These are phyloP conservation scores for Nyssa sinensis DNA, from an alignment of 148 eudicot species.

Conservation along the genomic window DNA sequence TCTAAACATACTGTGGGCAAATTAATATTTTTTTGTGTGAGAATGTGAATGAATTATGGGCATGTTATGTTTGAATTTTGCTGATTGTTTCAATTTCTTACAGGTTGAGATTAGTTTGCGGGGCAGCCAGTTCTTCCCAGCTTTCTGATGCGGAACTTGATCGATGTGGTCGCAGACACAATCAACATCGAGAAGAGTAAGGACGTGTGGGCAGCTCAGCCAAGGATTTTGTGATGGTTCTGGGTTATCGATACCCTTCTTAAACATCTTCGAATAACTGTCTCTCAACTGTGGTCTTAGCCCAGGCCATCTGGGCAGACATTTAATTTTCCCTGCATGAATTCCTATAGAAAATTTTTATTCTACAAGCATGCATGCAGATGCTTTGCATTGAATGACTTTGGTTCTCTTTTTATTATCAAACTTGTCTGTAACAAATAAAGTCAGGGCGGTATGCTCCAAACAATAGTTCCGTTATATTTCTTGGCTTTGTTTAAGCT, in stretches of 20 bases:
- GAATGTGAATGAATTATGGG: no score
- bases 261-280: background rate
- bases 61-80: background rate
- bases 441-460: background rate
- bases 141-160: background rate
- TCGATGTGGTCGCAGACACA: constrained; percentile 10
- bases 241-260: constrained; percentile 21
- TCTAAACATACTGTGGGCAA: no score
- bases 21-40: background rate
- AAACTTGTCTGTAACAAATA: background rate
- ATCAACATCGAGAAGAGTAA: background rate
- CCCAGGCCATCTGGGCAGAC: no score
- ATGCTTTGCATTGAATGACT: background rate
- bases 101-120: constrained; percentile 17
- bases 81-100: background rate
- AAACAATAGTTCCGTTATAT: background rate
- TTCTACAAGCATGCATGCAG: background rate
- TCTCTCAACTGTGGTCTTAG: background rate
- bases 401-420: background rate
- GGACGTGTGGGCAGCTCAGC: constrained; percentile 17
- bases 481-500: background rate
- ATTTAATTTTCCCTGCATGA: no score
- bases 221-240: constrained; percentile 20
- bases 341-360: background rate
- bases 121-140: constrained; percentile 4